Percentiles rank a stretch among this genome's conserved stretches.
These are phyloP conservation scores for Termitomyces titanicus DNA, from an alignment of 768 basidiomycete genomes.

Conservation along the genomic window DNA sequence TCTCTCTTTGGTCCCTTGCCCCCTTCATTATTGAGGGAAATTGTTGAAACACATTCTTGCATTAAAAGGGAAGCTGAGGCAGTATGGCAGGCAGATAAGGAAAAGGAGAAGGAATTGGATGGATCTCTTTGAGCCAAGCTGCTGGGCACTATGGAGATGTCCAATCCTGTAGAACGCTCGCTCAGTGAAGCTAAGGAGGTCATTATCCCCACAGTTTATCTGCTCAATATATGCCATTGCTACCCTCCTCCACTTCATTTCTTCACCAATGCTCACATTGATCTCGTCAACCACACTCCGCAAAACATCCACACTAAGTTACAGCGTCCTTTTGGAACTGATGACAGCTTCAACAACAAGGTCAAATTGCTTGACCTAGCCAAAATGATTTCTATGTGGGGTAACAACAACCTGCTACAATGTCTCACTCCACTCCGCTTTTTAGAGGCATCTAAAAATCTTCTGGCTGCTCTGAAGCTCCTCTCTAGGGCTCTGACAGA, in stretches of 20 bases:
- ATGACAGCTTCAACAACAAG: background rate
- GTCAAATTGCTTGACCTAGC: background rate
- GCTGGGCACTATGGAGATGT: background rate
- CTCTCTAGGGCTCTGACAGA: too few relatives aligned
- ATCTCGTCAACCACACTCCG: background rate
- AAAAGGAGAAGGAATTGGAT: too few relatives aligned
- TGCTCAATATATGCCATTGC: background rate
- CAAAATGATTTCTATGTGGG: background rate
- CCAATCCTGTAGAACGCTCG: background rate
- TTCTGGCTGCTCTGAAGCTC: too few relatives aligned
- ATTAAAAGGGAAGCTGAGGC: background rate
- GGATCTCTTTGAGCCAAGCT: too few relatives aligned
- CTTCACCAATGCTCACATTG: conserved; percentile 2
- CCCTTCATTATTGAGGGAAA: too few relatives aligned
- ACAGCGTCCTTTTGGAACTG: background rate
- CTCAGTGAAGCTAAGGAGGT: background rate
- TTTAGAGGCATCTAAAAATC: too few relatives aligned
- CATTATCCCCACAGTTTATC: conserved; percentile 1
- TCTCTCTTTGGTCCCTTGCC: too few relatives aligned
- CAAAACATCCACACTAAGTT: background rate
- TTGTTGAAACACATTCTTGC: too few relatives aligned
- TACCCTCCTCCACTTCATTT: background rate
- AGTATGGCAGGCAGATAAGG: too few relatives aligned
- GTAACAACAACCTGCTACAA: too few relatives aligned
- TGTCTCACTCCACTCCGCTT: too few relatives aligned